Conservation (phyloP, 164 flowering plant species). For the Aristolochia californica region DNA sequence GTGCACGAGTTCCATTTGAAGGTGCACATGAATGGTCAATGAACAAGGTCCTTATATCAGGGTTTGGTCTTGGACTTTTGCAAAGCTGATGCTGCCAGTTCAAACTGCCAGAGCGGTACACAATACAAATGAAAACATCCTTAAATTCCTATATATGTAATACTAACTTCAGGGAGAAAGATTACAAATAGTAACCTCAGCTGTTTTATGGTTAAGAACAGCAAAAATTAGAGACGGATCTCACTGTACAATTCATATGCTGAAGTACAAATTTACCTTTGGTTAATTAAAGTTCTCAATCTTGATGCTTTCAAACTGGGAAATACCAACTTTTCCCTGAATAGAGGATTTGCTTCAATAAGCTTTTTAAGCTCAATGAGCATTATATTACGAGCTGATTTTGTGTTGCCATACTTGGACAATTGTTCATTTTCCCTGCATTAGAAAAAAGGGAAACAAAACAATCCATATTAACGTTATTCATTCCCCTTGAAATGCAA, state of each 20-base stretch:
- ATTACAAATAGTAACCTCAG: no score
- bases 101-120: slow-evolving; percentile 35
- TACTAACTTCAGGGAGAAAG: no score
- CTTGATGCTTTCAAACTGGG: slow-evolving; percentile 73
- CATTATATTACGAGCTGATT: slow-evolving; percentile 86
- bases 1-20: slow-evolving; percentile 69
- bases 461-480: no score
- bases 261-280: slow-evolving; percentile 40
- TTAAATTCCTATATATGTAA: not conserved
- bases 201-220: no score
- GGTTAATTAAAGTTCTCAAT: slow-evolving; percentile 75
- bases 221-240: not conserved
- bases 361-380: slow-evolving; percentile 72
- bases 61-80: slow-evolving; percentile 84
- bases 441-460: not conserved
- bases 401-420: slow-evolving; percentile 88
- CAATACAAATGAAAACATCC: not conserved
- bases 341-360: slow-evolving; percentile 85
- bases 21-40: slow-evolving; percentile 73
- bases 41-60: slow-evolving; percentile 89
- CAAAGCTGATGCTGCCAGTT: slow-evolving; percentile 98
- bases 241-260: not conserved
- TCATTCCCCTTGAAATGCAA: no score
- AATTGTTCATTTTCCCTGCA: slow-evolving; percentile 90
- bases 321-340: slow-evolving; percentile 75